phyloP scores from a whole-genome alignment of 352 stramenopile genomes.

The Pythium insidiosum region DNA sequence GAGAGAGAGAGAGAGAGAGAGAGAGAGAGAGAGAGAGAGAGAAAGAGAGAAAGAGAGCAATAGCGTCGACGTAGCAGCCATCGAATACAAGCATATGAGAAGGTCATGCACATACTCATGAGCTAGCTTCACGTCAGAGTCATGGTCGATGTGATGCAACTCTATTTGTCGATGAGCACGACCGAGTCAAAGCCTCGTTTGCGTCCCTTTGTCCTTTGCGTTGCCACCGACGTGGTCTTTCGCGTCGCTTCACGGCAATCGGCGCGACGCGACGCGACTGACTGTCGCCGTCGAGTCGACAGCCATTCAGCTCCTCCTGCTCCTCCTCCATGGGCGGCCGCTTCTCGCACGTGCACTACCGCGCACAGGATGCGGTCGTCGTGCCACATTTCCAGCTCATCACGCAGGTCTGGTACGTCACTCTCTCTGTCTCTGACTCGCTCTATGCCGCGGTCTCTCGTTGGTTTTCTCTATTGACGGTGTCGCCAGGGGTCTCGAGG shows the following conservation, averaged over 20 bases:
- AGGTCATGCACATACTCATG: background rate
- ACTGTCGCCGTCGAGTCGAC: background rate
- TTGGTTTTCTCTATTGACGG: no score
- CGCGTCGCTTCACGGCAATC: background rate
- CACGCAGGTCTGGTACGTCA: conserved; percentile 63
- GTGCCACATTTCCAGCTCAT: conserved; percentile 53
- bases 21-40: background rate
- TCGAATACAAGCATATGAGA: background rate
- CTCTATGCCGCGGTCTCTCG: no score
- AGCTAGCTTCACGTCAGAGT: background rate
- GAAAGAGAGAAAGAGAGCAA: background rate
- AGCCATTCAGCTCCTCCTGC: background rate
- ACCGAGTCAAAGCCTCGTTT: no score
- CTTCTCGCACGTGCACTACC: conserved; percentile 73
- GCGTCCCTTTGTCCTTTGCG: no score
- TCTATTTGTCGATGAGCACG: no score
- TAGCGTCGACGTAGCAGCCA: background rate
- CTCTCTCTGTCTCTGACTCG: no score
- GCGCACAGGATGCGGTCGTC: conserved; percentile 55
- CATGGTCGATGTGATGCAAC: no score
- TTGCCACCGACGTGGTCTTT: background rate
- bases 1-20: background rate
- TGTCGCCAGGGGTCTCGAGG: conserved; percentile 40
- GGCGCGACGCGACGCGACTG: background rate
- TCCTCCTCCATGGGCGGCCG: conserved; percentile 37